Evolutionary conservation across 1,139 yeast genomes (phyloP), one percentile per base, ranked within the genome.

Genomic region (Pichia sp.): DNA sequence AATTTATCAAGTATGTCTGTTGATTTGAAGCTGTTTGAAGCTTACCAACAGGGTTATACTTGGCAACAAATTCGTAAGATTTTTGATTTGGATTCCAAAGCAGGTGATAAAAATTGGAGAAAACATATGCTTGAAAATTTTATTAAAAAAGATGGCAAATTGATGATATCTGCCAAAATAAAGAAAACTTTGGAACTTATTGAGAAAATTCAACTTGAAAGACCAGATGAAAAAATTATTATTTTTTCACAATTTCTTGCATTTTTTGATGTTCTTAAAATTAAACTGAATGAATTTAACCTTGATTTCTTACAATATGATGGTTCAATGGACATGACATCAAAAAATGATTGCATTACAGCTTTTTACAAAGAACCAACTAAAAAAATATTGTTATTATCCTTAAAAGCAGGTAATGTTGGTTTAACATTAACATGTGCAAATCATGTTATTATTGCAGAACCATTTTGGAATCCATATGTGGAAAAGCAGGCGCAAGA

Each of bases 401-500:
- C 96, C 0, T 73, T 90, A 58, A 82, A 82, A 59, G 96, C 97
- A 1, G 97, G 97, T 55, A 89, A 87, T 61, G 92, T 89, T 12
- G 97, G 97, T 6, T 71, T 90, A 51, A 90, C 97, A 0, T 70
- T 90, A 52, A 90, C 97, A 0, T 86, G 95, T 66, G 97, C 97
- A 0, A 84, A 87, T 35, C 96, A 87, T 61, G 95, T 90, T 10
- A 78, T 90, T 42, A 75, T 90, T 11, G 75, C 87, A 71, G 97
- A 90, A 61, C 97, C 97, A 16, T 90, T 87, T 61, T 90, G 97
- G 97, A 90, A 90, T 59, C 97, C 97, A 1, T 90, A 75, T 63
- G 96, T 90, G 4, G 97, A 90, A 64, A 95, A 86, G 40, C 97
- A 90, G 65, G 97, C 97, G 0, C 87, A 86, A 76, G 97, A 87